Percentiles rank a stretch among this genome's conserved stretches.
Conservation (phyloP, 2,329 filamentous ascomycete genomes). For the Madurella mycetomatis region DNA sequence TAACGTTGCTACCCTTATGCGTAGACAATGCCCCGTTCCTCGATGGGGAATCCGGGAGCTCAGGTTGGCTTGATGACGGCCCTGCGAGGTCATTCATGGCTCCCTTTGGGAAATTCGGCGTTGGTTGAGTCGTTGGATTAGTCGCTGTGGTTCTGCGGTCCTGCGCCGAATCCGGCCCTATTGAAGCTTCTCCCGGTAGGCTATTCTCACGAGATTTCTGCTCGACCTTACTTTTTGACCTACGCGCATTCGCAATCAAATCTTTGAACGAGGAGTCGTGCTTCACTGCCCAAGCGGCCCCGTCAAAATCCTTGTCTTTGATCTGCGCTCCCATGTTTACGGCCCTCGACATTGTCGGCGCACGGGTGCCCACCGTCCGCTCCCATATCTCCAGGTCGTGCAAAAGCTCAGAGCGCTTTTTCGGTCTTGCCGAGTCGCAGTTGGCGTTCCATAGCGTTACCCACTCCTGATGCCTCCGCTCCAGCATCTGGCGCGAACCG, state of each 20-base stretch:
- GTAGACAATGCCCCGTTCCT: not conserved
- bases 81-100: constrained; percentile 7
- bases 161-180: not conserved
- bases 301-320: constrained; percentile 86
- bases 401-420: constrained; percentile 65
- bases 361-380: constrained; percentile 66
- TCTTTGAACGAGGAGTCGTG: constrained; percentile 74
- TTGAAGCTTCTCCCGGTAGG: not conserved
- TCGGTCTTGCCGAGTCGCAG: constrained; percentile 75
- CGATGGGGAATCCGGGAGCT: not conserved
- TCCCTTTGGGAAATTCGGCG: not conserved
- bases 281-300: constrained; percentile 65
- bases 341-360: constrained; percentile 37
- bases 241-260: constrained; percentile 71
- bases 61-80: constrained; percentile 10
- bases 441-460: constrained; percentile 96
- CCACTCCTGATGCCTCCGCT: constrained; percentile 86
- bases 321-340: constrained; percentile 48
- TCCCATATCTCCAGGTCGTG: constrained; percentile 85
- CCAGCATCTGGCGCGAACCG: constrained; percentile 66
- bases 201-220: constrained; percentile 24
- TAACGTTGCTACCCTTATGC: not conserved
- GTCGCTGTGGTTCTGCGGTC: not conserved
- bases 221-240: constrained; percentile 43
- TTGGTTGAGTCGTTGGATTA: not conserved